Evolutionary conservation across 2,329 filamentous ascomycete genomes (phyloP).

Genomic region (Colletotrichum sansevieriae): DNA sequence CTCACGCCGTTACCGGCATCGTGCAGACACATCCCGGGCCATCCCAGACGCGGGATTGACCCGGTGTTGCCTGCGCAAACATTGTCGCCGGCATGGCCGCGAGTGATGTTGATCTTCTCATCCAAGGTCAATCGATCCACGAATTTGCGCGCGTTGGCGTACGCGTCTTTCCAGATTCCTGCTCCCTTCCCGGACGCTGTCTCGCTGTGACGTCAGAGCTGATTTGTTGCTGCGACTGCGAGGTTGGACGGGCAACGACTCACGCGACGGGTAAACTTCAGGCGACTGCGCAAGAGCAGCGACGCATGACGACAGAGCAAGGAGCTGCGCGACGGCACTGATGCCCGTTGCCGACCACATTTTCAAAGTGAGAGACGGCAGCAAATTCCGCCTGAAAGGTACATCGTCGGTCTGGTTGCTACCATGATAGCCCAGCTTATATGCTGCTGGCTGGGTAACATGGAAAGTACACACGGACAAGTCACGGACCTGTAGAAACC

Average conservation of each 20-base stretch:
- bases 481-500: slow-evolving; percentile 5
- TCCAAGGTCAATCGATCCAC: slow-evolving; percentile 74
- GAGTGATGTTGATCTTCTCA: slow-evolving; percentile 68
- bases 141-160: slow-evolving; percentile 67
- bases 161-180: slow-evolving; percentile 68
- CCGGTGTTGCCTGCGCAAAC: slow-evolving; percentile 62
- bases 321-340: slow-evolving; percentile 2
- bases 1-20: slow-evolving; percentile 64
- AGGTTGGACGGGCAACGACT: slow-evolving; percentile 26
- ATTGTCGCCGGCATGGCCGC: slow-evolving; percentile 54
- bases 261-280: slow-evolving; percentile 19
- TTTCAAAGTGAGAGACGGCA: neutral
- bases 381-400: slow-evolving; percentile 1
- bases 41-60: slow-evolving; percentile 58
- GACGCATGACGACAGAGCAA: slow-evolving; percentile 6
- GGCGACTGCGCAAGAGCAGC: slow-evolving; percentile 19
- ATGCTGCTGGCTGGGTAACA: neutral
- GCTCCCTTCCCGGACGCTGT: slow-evolving; percentile 12
- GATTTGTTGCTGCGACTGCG: neutral
- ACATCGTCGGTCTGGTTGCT: neutral
- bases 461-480: neutral
- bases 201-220: neutral
- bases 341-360: slow-evolving; percentile 14
- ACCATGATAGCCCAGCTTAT: neutral
- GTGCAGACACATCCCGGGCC: slow-evolving; percentile 63